Conservation (phyloP, 1,284 basidiomycete genomes). For the Trichosporon sp. region DNA sequence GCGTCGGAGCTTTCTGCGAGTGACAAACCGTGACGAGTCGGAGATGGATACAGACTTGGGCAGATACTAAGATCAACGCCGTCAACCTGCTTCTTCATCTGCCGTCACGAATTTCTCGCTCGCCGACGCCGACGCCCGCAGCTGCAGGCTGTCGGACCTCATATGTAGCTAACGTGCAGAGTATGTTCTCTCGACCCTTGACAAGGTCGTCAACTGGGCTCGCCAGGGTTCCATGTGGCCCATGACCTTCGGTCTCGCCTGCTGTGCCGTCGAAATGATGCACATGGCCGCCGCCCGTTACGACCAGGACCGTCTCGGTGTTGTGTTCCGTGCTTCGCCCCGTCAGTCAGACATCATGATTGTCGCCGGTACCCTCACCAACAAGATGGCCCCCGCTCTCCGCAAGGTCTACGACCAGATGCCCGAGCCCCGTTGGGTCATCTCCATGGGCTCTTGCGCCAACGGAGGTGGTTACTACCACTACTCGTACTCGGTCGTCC, state of each 20-base stretch:
- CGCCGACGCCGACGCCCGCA: background rate
- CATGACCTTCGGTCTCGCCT: conserved; percentile 97
- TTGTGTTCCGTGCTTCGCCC: conserved; percentile 97
- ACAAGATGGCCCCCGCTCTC: conserved; percentile 99
- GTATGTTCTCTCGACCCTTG: conserved; percentile 91
- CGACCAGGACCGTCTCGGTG: conserved; percentile 95
- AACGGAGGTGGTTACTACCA: conserved; percentile 99
- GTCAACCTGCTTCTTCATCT: background rate
- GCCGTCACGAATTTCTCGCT: background rate
- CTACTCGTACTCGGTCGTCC: conserved; percentile 94
- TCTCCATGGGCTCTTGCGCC: conserved; percentile 99
- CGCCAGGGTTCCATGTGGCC: conserved; percentile 99
- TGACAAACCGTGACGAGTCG: background rate
- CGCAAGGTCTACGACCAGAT: conserved; percentile 95
- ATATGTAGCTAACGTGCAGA: conserved; percentile 58
- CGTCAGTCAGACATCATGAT: conserved; percentile 99
- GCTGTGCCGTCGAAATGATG: conserved; percentile 99
- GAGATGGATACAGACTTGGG: background rate
- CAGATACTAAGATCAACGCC: too few species aligned
- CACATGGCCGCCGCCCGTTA: conserved; percentile 87
- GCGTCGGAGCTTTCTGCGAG: background rate
- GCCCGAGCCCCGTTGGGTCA: conserved; percentile 95
- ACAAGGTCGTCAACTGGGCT: conserved; percentile 98
- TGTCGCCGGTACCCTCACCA: conserved; percentile 96
- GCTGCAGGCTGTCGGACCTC: too few species aligned